Base-by-base conservation (phyloP, 2,329 filamentous ascomycete genomes). In the Phyllosticta paracitricarpa region DNA sequence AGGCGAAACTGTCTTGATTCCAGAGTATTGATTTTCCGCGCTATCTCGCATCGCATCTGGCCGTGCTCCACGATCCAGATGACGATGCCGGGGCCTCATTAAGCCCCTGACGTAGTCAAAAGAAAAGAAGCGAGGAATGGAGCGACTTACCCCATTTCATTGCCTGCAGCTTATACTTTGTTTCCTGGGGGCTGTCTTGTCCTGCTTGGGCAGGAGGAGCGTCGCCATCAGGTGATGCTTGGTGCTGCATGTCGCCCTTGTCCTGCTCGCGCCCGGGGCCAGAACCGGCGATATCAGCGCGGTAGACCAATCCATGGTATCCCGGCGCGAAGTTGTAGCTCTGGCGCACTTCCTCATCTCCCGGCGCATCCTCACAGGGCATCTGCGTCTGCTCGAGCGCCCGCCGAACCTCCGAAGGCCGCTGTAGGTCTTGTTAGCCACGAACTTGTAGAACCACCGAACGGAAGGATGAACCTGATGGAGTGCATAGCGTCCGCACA, bases 261-360 rank as follows among this genome's bases (percentile, higher is more conserved):
- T 10, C 63, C 64, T 59, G 60, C 4, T 65, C 63, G 64, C 57
- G 17, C 2, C 81, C 80, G 14, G 81, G 79, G n/a, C 84, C 84
- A 64, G 78, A 77, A 62, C 87, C 84, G 12, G 85, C 81, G 5
- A 82, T 81, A 58, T 91, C 84, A 35, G 90, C 90, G 63, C 91
- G 85, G 71, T 96, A 96, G 26, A 97, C 89, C 25, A 94, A 79
- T 35, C 94, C 93, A 69, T 88, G 82, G 64, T 91, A 89, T 0
- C 92, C 89, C 0, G 94, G 94, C 0, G 93, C 91, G 71, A 99
- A 95, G 72, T 97, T 97, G 77, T 95, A 96, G 40, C 84, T 91
- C 70, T 90, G 88, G 48, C 89, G 83, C 35, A 85, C 76, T 55
- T 78, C 82, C 19, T 89, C 84, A 66, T 96, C 89, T 3, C 83